Evolutionary conservation across 192 early-diverging fungal genomes (phyloP), one percentile per base, ranked within the genome.

Genomic region (Coemansia sp.): DNA sequence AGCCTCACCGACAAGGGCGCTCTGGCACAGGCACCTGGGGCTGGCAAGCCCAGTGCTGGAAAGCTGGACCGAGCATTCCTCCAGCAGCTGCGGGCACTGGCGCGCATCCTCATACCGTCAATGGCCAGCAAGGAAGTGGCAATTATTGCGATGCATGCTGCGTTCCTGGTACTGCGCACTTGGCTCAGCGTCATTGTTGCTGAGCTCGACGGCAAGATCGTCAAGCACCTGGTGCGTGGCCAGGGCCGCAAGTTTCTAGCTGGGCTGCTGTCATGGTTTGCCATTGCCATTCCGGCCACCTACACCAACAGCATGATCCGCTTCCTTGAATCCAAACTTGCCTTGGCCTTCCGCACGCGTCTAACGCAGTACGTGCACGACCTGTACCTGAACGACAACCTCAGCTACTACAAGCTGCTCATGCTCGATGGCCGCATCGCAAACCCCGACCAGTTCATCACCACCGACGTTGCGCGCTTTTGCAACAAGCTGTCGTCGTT

Each of bases 231-330:
- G 88, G 97, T 96, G 75, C 82, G 85, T 34, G 95, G 90, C 16
- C 90, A 98, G 77, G 89, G 89, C 3, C 88, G 88, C 69, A 87
- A 86, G 57, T 97, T 97, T 70, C 74, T 93, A 43, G 81, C 87
- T 3, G 91, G 92, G 34, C 73, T 97, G 22, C 86, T 86, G 18
- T 94, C 92, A 64, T 98, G 95, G 94, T 95, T 98, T 75, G 88
- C 90, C 22, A 95, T 98, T 73, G 94, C 97, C 15, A 81, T 98
- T 7, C 97, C 97, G 20, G 95, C 97, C 7, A 97, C 95, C 8
- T 98, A 96, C 78, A 98, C 97, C 44, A 98, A 98, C 81, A 94
- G 91, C 82, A 98, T 98, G 97, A 95, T 93, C 81, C 79, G 85
- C 58, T 74, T 69, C 55, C 57, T 69, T 39, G 60, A 80, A 65